Evolutionary conservation across 352 stramenopile species (phyloP), one percentile per base, ranked within the genome.

Genomic region (Pythium folliculosum): DNA sequence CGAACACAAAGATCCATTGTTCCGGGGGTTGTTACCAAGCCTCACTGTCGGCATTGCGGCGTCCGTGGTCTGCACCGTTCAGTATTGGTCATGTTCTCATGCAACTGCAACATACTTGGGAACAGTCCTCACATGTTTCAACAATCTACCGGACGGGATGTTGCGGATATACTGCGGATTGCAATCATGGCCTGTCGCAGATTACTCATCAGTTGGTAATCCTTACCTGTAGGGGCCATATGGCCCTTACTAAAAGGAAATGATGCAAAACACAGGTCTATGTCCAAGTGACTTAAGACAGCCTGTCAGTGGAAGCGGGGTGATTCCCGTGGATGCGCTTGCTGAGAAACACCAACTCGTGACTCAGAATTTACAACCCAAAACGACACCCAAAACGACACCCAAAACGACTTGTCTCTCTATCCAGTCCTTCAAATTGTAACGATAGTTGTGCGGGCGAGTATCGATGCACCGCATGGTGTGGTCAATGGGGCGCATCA

Each of bases 121-220:
- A n/a, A 32, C 27, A 32, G 27, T 32, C 27, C 27, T 32, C 27
- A 5, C 27, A 32, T 5, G 27, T 32, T 32, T 8, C 17, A 12
- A 43, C 37, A 52, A 47, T 35, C 48, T 43, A 37, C 13, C 56
- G 49, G 55, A 56, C 30, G 64, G 64, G 56, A 65, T 5, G 4
- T 19, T 30, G 1, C 1, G n/a, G 40, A 12, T 40, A 44, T 65
- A 71, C 37, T 19, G 13, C 10, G 8, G 47, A 35, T 61, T 27
- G 16, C 23, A 7, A 2, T 0, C 50, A 63, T 32, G 27, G 27
- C 5, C 27, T 32, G 23, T 49, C 12, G 22, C 68, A 80, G 82
- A 69, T 0, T 65, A 88, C 78, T 89, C 78, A 89, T 89, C 81
- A 87, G 77, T 89, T 89, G 78, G 81, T 89, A 90, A 90, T 88